Evolutionary conservation across 1,284 basidiomycete species (phyloP), one percentile per base, ranked within the genome.

Genomic region (Mycosarcoma maydis): DNA sequence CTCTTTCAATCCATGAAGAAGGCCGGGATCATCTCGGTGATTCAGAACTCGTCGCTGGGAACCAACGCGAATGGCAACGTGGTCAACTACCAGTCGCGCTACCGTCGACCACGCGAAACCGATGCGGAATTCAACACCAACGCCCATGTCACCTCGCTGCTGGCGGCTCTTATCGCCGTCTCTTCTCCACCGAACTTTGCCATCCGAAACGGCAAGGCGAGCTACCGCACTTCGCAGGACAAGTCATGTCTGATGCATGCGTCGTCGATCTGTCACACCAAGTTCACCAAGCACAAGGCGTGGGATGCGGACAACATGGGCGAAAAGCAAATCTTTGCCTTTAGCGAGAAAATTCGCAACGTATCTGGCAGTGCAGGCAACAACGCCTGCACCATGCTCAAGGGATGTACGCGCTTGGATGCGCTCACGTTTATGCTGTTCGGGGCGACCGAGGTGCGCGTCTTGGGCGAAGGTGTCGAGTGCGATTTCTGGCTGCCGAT

Each of bases 151-250:
- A 82, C 89, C 6, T 90, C 94, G 14, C 83, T 97, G n/a, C 84
- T 96, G 17, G 89, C 91, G 11, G 92, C 90, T 2, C 85, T 98
- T 49, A 90, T 97, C 72, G 88, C 93, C 3, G 87, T 92, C 49
- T 92, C 92, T 0, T 88, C 88, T 0, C 92, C 94, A 71, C 94
- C 94, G n/a, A 95, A 96, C 82, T 96, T 94, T 83, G 94, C 92
- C 3, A 87, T 97, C 50, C 85, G 90, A 32, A 88, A 87, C n/a
- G 87, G 88, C 6, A 89, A 90, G 45, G 89, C 86, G 80, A 85
- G 85, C 1, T 89, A 90, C 73, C 86, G 92, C 20, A 97, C 94
- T 3, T 86, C 87, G 16, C 87, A 89, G 73, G 94, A 98, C 78
- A 94, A 92, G 87, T 92, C 94, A 68, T 64, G 86, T 9, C 86